Conservation (phyloP, 1,139 yeast species). For the Geotrichum macrosporum region DNA sequence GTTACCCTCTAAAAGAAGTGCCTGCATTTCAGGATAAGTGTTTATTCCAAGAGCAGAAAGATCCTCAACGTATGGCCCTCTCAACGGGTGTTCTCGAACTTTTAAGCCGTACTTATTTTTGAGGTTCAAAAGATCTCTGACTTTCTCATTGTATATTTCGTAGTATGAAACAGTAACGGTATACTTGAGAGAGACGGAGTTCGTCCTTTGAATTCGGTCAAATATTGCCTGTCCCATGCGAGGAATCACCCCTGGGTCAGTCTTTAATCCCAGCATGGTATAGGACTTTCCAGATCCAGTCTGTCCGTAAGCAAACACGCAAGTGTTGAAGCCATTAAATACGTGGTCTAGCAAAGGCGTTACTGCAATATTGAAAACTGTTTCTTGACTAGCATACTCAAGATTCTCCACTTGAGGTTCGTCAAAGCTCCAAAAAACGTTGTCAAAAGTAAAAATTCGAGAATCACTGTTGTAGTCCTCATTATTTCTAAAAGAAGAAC, state of each 20-base stretch:
- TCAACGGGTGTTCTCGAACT: conserved; percentile 67
- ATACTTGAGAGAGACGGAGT: neutral
- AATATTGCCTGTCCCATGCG: conserved; percentile 12
- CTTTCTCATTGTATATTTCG: conserved; percentile 86
- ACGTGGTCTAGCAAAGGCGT: conserved; percentile 18
- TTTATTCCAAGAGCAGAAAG: conserved; percentile 56
- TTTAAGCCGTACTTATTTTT: conserved; percentile 48
- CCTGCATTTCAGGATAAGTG: conserved; percentile 56
- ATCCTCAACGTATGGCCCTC: conserved; percentile 74
- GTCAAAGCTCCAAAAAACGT: conserved; percentile 11
- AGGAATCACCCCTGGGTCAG: conserved; percentile 18
- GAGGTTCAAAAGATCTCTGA: conserved; percentile 60
- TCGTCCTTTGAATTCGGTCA: conserved; percentile 4
- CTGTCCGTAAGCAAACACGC: conserved; percentile 84
- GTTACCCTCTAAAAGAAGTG: conserved; percentile 65
- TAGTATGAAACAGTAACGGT: conserved; percentile 61
- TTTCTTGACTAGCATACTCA: conserved; percentile 5
- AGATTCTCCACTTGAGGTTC: neutral
- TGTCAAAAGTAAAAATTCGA: conserved; percentile 15
- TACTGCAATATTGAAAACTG: conserved; percentile 3
- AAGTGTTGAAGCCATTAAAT: conserved; percentile 70
- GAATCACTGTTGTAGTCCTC: neutral
- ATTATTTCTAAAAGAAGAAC: conserved; percentile 4
- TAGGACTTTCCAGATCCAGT: conserved; percentile 85
- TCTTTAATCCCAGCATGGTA: conserved; percentile 71